phyloP scores from a whole-genome alignment of 306 rosid species.

The Gastrolobium villosum region DNA sequence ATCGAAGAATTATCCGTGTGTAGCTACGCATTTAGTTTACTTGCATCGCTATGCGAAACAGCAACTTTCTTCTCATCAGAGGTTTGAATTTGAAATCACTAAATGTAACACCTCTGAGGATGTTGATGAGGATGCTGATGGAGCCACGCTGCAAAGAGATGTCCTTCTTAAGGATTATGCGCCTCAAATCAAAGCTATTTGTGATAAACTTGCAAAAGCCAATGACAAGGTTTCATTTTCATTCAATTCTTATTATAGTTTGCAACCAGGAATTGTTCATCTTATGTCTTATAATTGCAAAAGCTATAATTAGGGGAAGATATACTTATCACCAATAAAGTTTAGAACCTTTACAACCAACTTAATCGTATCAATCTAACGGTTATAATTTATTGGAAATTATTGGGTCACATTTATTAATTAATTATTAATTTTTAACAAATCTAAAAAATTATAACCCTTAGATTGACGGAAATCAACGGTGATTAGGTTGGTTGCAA shows the following conservation, averaged over 20 bases:
- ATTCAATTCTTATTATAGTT: constrained; percentile 16
- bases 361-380: too few species aligned
- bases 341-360: too few species aligned
- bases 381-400: too few species aligned
- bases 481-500: too few species aligned
- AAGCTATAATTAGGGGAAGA: too few species aligned
- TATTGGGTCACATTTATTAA: too few species aligned
- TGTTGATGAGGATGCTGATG: constrained; percentile 32
- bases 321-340: too few species aligned
- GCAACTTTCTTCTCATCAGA: constrained; percentile 70
- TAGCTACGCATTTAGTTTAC: constrained; percentile 80
- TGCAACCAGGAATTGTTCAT: too few species aligned
- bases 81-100: constrained; percentile 72
- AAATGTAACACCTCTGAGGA: constrained; percentile 47
- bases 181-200: constrained; percentile 78
- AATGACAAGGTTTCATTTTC: constrained; percentile 71
- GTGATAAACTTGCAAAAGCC: constrained; percentile 78
- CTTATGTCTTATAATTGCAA: too few species aligned
- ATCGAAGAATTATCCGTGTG: constrained; percentile 54
- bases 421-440: too few species aligned
- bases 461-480: too few species aligned
- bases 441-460: too few species aligned
- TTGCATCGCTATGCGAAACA: constrained; percentile 77
- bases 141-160: constrained; percentile 53
- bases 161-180: constrained; percentile 75